A percentile compares a stretch with the other conserved stretches of the same genome.
phyloP scores from a whole-genome alignment of 2,329 filamentous ascomycete species.

The Fusarium robinianum region DNA sequence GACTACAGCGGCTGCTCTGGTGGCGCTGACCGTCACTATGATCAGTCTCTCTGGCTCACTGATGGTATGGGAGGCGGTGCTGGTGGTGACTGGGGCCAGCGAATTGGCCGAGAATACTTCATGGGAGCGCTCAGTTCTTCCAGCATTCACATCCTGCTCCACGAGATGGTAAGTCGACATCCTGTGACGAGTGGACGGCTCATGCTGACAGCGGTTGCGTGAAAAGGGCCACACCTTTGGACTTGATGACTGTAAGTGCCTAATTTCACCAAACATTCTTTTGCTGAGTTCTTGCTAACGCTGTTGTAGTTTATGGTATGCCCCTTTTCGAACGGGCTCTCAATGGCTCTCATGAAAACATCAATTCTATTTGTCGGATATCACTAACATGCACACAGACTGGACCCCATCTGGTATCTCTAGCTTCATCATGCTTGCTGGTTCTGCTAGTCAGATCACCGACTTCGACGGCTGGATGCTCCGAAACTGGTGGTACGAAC shows the following conservation, averaged over 20 bases:
- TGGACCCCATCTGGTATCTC: slow-evolving; percentile 49
- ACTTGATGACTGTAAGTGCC: slow-evolving; percentile 44
- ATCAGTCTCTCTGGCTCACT: slow-evolving; percentile 54
- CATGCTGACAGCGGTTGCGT: not conserved
- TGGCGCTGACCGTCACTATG: slow-evolving; percentile 46
- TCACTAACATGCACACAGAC: slow-evolving; percentile 31
- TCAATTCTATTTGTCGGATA: not conserved
- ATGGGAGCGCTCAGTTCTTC: slow-evolving; percentile 42
- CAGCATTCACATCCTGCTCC: slow-evolving; percentile 51
- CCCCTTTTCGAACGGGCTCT: too few species aligned
- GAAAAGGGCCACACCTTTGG: slow-evolving; percentile 47
- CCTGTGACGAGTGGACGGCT: too few species aligned
- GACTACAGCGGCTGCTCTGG: slow-evolving; percentile 46
- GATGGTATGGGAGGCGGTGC: slow-evolving; percentile 50
- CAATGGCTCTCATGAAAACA: too few species aligned
- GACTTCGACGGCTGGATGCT: slow-evolving; percentile 57
- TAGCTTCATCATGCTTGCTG: slow-evolving; percentile 53
- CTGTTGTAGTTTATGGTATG: slow-evolving; percentile 20
- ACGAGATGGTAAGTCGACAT: slow-evolving; percentile 43
- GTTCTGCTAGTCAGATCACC: slow-evolving; percentile 47
- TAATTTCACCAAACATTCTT: not conserved
- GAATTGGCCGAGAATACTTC: slow-evolving; percentile 50
- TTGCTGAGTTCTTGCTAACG: slow-evolving; percentile 7
- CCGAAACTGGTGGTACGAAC: slow-evolving; percentile 51
- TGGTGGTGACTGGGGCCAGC: slow-evolving; percentile 54